Percentiles rank a stretch among this genome's conserved stretches.
phyloP scores from a whole-genome alignment of 164 flowering plant genomes.

The Chimonanthus salicifolius region DNA sequence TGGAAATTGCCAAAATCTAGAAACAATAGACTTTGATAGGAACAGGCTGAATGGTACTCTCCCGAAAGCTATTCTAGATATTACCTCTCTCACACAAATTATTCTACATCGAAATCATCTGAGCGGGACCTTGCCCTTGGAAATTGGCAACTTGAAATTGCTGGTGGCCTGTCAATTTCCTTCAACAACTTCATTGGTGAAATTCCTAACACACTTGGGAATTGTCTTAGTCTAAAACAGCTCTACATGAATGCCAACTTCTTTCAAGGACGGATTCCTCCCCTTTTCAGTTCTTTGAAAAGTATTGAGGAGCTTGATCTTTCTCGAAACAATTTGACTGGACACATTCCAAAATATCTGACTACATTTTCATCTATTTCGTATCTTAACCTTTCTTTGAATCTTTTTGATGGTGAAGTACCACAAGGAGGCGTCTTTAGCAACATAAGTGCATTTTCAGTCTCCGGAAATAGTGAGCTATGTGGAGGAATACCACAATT shows the following conservation, averaged over 20 bases:
- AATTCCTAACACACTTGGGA: slow-evolving; percentile 25
- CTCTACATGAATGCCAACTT: slow-evolving; percentile 18
- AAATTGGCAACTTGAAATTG: slow-evolving; percentile 22
- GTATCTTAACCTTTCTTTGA: slow-evolving; percentile 10
- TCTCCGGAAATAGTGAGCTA: slow-evolving; percentile 15
- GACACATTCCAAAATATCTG: slow-evolving; percentile 8
- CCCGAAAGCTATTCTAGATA: slow-evolving; percentile 29
- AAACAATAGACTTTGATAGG: not conserved
- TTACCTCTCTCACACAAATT: not conserved
- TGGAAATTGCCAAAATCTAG: not conserved
- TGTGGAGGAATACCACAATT: slow-evolving; percentile 21
- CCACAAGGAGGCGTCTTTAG: slow-evolving; percentile 6
- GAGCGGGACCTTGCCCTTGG: slow-evolving; percentile 24
- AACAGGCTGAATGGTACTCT: slow-evolving; percentile 1
- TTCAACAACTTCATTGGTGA: slow-evolving; percentile 28
- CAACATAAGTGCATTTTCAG: slow-evolving; percentile 8
- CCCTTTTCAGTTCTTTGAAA: not conserved
- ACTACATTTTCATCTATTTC: not conserved
- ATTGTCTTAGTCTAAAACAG: slow-evolving; percentile 10
- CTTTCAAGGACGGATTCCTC: slow-evolving; percentile 25
- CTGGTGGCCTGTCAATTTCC: slow-evolving; percentile 17
- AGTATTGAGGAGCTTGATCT: slow-evolving; percentile 13
- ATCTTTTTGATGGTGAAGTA: slow-evolving; percentile 11
- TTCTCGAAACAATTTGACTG: slow-evolving; percentile 11
- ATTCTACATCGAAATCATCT: slow-evolving; percentile 24